Percentiles rank a stretch among this genome's conserved stretches.
Evolutionary conservation across 805 yeast genomes (phyloP).

Genomic region (Wickerhamomyces subpelliculosus): DNA sequence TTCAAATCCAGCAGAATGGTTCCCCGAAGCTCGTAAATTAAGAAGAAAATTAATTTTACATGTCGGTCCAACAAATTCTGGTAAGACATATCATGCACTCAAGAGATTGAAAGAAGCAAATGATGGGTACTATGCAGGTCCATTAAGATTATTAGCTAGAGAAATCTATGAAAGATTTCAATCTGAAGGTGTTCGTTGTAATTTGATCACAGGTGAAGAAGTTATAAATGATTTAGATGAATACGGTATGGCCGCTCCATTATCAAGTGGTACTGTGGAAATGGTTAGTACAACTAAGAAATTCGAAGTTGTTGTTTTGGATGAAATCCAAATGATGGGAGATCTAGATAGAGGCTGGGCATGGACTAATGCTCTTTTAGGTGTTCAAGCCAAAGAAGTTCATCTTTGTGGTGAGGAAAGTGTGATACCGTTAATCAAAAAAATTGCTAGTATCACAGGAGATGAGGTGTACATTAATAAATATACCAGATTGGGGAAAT

Average conservation of each 20-base stretch:
- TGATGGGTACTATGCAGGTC: conserved; percentile 91
- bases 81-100: conserved; percentile 84
- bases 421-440: conserved; percentile 59
- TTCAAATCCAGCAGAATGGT: conserved; percentile 68
- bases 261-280: conserved; percentile 87
- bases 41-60: conserved; percentile 82
- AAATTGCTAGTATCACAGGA: conserved; percentile 62
- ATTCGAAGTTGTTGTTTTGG: conserved; percentile 85
- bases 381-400: conserved; percentile 76
- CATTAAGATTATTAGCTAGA: conserved; percentile 81
- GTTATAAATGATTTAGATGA: conserved; percentile 64
- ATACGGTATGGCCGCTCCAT: conserved; percentile 63
- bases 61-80: conserved; percentile 96
- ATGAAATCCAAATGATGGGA: conserved; percentile 93
- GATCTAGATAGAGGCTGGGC: conserved; percentile 82
- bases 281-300: conserved; percentile 69
- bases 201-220: conserved; percentile 94
- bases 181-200: conserved; percentile 60
- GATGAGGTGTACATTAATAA: conserved; percentile 67
- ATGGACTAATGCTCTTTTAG: conserved; percentile 88
- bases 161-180: conserved; percentile 85
- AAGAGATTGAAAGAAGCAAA: conserved; percentile 55
- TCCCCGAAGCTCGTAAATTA: conserved; percentile 75
- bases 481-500: conserved; percentile 70
- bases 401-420: conserved; percentile 94